Evolutionary conservation across 2,329 filamentous ascomycete species (phyloP), one percentile per base, ranked within the genome.

Genomic region (Aspergillus carbonarius): DNA sequence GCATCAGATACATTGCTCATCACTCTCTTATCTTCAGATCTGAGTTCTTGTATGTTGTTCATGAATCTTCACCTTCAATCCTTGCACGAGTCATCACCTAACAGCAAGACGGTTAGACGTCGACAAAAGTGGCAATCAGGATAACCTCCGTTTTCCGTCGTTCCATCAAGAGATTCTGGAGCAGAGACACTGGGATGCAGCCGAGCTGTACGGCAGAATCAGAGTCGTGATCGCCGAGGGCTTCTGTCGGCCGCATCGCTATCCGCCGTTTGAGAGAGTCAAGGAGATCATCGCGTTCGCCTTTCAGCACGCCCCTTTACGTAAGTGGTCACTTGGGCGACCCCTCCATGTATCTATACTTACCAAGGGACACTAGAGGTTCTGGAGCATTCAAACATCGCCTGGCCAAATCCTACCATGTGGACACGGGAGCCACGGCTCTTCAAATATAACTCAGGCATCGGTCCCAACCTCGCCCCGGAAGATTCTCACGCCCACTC

Each of bases 221-320:
- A 92, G 89, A 70, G 74, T 96, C 25, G 74, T 92, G 55, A 83
- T 96, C 58, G 87, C 89, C 49, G 91, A 93, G 70, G 88, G 90
- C 0, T 86, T 92, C 58, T 79, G 82, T 9, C 79, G 85, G 37
- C 75, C 73, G 8, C 69, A 74, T 63, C 74, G 76, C 30, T 70
- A 64, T 7, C 76, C 72, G 5, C 83, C 85, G 0, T 85, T 90
- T 63, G 86, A 91, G 66, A 80, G 86, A 40, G 78, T 90, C 61
- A 89, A 88, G 69, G 91, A 93, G 67, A 75, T 92, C 46, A 84
- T 92, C 23, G 84, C 84, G 13, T 95, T 96, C 73, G 88, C 91
- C 1, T 96, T 96, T 67, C 90, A 95, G 69, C 90, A 95, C 78
- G 92, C 90, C 34, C 91, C 92, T 1, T 76, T 90, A 55, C 83